Percentiles rank a stretch among this genome's conserved stretches.
Evolutionary conservation across 805 yeast species (phyloP).

Genomic region (Huiozyma naganishii): DNA sequence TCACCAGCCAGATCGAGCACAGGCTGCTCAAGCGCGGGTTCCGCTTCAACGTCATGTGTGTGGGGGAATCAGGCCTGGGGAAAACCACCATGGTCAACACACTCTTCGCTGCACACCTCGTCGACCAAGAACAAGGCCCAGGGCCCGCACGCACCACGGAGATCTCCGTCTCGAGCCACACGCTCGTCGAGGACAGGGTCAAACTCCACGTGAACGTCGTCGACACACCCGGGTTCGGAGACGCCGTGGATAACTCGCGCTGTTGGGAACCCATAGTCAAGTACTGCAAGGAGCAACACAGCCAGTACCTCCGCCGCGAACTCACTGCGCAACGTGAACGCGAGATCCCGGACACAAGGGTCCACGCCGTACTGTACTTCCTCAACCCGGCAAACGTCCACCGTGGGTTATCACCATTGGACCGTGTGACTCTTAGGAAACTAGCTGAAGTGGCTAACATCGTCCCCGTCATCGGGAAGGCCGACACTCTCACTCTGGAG

Average conservation of each 20-base stretch:
- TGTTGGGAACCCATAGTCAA: slow-evolving; percentile 96
- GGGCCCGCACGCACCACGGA: slow-evolving; percentile 63
- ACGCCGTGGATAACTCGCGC: slow-evolving; percentile 86
- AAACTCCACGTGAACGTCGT: slow-evolving; percentile 76
- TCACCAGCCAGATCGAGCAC: slow-evolving; percentile 90
- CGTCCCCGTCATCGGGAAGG: slow-evolving; percentile 89
- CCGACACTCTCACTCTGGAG: slow-evolving; percentile 77
- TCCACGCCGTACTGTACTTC: slow-evolving; percentile 86
- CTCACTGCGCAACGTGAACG: slow-evolving; percentile 89
- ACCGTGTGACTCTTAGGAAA: slow-evolving; percentile 70
- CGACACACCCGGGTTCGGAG: slow-evolving; percentile 98
- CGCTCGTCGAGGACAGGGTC: slow-evolving; percentile 76
- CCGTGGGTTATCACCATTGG: slow-evolving; percentile 74
- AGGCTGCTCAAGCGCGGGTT: slow-evolving; percentile 86
- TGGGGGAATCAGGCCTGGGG: slow-evolving; percentile 89
- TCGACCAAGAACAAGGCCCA: slow-evolving; percentile 54
- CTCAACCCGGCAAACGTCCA: slow-evolving; percentile 65
- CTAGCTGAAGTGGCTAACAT: slow-evolving; percentile 86
- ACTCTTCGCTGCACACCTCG: slow-evolving; percentile 71
- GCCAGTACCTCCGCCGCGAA: slow-evolving; percentile 82
- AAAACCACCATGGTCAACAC: slow-evolving; percentile 89
- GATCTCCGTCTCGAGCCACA: slow-evolving; percentile 59
- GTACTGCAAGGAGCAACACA: slow-evolving; percentile 91
- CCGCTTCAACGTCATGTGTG: slow-evolving; percentile 88
- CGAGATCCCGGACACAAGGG: slow-evolving; percentile 74